phyloP scores from a whole-genome alignment of 441 rosid species.

The Croton laevigatus region DNA sequence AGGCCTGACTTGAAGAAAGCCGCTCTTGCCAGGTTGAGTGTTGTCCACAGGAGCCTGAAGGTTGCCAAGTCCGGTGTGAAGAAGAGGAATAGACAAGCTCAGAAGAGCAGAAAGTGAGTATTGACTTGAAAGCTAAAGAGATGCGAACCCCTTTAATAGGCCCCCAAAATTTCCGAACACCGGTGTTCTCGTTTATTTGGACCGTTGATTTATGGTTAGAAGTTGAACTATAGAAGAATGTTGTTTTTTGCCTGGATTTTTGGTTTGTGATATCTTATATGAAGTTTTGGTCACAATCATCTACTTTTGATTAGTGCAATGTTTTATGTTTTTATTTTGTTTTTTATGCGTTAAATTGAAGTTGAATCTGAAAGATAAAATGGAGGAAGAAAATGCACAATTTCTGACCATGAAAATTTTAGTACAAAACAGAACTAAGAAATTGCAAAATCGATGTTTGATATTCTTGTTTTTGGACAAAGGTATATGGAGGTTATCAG shows the following conservation, averaged over 20 bases:
- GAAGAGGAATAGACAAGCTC: slow-evolving; percentile 85
- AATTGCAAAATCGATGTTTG: too few relatives aligned
- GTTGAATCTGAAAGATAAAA: too few relatives aligned
- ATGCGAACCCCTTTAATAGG: not conserved
- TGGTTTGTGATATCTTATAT: not conserved
- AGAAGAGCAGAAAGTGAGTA: slow-evolving; percentile 37
- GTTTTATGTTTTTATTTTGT: not conserved
- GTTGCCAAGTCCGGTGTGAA: slow-evolving; percentile 83
- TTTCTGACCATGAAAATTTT: too few relatives aligned
- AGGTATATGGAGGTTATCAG: too few relatives aligned
- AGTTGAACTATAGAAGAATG: not conserved
- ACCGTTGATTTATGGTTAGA: not conserved
- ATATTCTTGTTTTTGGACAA: too few relatives aligned
- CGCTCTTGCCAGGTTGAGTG: slow-evolving; percentile 90
- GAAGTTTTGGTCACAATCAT: not conserved
- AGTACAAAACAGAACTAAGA: too few relatives aligned
- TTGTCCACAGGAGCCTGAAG: slow-evolving; percentile 65
- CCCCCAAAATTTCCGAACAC: not conserved
- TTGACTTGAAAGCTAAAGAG: slow-evolving; percentile 15
- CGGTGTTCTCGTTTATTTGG: not conserved
- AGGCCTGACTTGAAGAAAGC: slow-evolving; percentile 87
- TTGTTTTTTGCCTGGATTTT: not conserved
- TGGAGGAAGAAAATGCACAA: too few relatives aligned
- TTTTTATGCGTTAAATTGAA: not conserved
- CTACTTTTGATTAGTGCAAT: not conserved